Conservation (phyloP, 2,329 filamentous ascomycete species). For the Pseudogymnoascus sp. region DNA sequence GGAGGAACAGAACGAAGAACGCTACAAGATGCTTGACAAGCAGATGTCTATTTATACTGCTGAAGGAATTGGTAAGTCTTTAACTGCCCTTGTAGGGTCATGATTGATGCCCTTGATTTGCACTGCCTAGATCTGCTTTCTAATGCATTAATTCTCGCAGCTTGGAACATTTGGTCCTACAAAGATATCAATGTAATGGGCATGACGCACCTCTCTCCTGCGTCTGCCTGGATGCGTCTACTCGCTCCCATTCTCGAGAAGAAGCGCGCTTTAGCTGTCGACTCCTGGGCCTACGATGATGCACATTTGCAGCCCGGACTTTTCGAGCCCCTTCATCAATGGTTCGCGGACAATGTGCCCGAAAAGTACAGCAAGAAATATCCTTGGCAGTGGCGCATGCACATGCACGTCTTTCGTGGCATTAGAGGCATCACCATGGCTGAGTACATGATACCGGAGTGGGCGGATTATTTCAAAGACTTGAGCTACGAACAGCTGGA, state of each 20-base stretch:
- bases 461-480: conserved; percentile 40
- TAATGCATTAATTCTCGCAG: background rate
- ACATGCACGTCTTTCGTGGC: conserved; percentile 25
- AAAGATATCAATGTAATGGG: conserved; percentile 16
- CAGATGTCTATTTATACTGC: conserved; percentile 13
- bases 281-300: conserved; percentile 33
- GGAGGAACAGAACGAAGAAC: background rate
- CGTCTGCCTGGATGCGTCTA: conserved; percentile 10
- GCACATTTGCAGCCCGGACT: conserved; percentile 34
- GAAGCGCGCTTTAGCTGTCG: conserved; percentile 14
- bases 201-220: conserved; percentile 14
- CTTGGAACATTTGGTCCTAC: conserved; percentile 16
- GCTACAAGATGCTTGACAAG: conserved; percentile 1
- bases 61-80: conserved; percentile 11
- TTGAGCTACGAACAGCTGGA: conserved; percentile 40
- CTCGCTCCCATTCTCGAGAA: conserved; percentile 13
- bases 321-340: conserved; percentile 22
- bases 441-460: conserved; percentile 41
- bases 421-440: conserved; percentile 32
- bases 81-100: background rate
- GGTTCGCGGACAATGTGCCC: conserved; percentile 22
- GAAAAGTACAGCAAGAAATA: conserved; percentile 24
- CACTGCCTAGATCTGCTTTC: background rate
- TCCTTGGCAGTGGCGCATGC: conserved; percentile 24
- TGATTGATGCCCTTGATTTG: background rate